These are phyloP conservation scores for Obelidium mucronatum DNA, from an alignment of 192 early-diverging fungal genomes.

Conservation along the genomic window DNA sequence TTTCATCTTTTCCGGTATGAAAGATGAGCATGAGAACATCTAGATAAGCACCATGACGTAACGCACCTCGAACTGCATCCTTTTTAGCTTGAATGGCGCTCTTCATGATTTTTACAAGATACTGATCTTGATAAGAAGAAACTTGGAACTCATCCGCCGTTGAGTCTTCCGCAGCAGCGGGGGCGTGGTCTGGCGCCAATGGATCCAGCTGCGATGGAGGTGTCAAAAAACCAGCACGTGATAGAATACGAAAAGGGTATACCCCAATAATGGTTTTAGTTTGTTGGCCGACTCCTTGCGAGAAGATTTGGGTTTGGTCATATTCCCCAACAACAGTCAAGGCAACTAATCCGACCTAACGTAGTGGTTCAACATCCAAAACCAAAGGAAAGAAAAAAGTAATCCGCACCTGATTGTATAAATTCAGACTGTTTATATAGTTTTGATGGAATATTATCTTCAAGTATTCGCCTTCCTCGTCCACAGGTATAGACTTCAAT, in stretches of 20 bases:
- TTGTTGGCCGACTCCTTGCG: constrained; percentile 21
- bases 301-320: constrained; percentile 13
- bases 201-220: constrained; percentile 33
- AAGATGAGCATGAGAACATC: not conserved
- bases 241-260: not conserved
- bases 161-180: constrained; percentile 1
- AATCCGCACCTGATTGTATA: constrained; percentile 75
- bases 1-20: constrained; percentile 13
- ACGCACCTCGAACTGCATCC: constrained; percentile 60
- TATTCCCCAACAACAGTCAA: constrained; percentile 68
- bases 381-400: not conserved
- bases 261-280: constrained; percentile 37
- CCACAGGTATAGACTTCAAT: constrained; percentile 77
- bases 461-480: constrained; percentile 71
- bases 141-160: constrained; percentile 31
- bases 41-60: no score
- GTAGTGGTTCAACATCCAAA: not conserved
- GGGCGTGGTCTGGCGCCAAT: not conserved
- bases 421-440: constrained; percentile 74
- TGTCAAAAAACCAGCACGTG: not conserved
- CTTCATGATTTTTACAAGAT: constrained; percentile 44
- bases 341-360: constrained; percentile 68
- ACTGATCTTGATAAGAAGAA: constrained; percentile 43
- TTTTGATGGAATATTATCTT: constrained; percentile 74
- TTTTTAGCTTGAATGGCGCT: constrained; percentile 61